Conservation (phyloP, 768 basidiomycete genomes). For the Astraeus odoratus region DNA sequence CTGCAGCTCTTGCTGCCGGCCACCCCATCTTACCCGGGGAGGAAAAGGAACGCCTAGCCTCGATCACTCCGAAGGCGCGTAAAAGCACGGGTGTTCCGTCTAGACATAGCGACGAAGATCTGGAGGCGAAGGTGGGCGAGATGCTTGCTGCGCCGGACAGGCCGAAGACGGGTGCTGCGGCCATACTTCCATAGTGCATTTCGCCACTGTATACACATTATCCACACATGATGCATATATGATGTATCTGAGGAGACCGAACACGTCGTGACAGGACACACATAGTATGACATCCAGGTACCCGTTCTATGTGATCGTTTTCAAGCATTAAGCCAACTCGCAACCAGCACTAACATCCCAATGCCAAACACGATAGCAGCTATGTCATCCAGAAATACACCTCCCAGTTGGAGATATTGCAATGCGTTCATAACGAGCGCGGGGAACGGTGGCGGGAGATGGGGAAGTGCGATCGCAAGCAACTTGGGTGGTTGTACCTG, state of each 20-base stretch:
- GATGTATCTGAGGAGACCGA: too few relatives aligned
- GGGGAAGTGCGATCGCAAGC: conserved; percentile 52
- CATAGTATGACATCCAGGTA: neutral
- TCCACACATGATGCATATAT: too few relatives aligned
- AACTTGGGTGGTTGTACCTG: conserved; percentile 52
- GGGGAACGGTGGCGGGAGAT: conserved; percentile 59
- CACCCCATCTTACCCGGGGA: conserved; percentile 44
- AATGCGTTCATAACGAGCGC: conserved; percentile 54
- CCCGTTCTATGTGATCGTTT: neutral
- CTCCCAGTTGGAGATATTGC: conserved; percentile 64
- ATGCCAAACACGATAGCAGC: conserved; percentile 65
- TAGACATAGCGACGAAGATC: conserved; percentile 10
- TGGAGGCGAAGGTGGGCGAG: conserved; percentile 22
- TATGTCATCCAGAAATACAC: conserved; percentile 63
- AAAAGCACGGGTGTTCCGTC: neutral
- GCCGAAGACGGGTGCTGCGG: conserved; percentile 33
- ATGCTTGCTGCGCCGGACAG: conserved; percentile 23
- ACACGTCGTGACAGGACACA: too few relatives aligned
- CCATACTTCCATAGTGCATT: conserved; percentile 28
- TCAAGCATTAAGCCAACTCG: conserved; percentile 36
- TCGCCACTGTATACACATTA: neutral
- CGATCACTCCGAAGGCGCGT: conserved; percentile 1
- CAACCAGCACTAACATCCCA: conserved; percentile 54
- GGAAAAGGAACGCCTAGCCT: conserved; percentile 22
- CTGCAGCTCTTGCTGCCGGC: conserved; percentile 38